Evolutionary conservation across 73 alveolate genomes (phyloP), one percentile per base, ranked within the genome.

Genomic region (Durusdinium trenchii): DNA sequence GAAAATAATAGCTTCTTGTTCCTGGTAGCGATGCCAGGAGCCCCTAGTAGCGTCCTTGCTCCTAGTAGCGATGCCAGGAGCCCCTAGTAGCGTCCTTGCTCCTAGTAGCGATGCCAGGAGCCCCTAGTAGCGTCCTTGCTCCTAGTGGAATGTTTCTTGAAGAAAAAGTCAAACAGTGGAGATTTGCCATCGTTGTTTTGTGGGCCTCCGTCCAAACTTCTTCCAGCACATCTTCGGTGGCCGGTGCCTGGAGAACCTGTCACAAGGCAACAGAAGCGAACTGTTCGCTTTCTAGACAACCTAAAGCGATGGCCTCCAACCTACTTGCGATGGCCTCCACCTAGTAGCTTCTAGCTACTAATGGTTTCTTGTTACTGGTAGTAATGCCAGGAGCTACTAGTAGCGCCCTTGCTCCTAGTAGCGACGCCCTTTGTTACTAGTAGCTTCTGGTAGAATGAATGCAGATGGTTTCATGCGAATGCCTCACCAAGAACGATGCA

Each of bases 161-260:
- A n/a, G n/a, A n/a, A n/a, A n/a, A n/a, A n/a, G n/a, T n/a, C n/a
- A n/a, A n/a, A n/a, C n/a, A n/a, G n/a, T n/a, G n/a, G n/a, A n/a
- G n/a, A n/a, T n/a, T n/a, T n/a, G n/a, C n/a, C n/a, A n/a, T 20
- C 20, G 9, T 54, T 9, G 64, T 54, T 20, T 9, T 54, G 64
- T 20, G 64, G 28, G 75, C 93, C 93, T 83, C 93, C 26, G 26
- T 71, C 93, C 93, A 83, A 9, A 73, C 93, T 18, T 83, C 93
- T 50, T 83, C 52, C 93, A 83, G 36, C 46, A 47, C 73, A 18
- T 83, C 75, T n/a, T 48, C 52, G 3, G 93, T 83, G 10, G 93
- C 93, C n/a, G 93, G 93, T 28, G 75, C 93, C 16, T 73, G 69
- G 38, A 83, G 93, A 12, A 83, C 93, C 93, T 83, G 64, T 20